Percentiles rank a stretch among this genome's conserved stretches.
Conservation (phyloP, 257 asterid species). For the Solanum neorickii region DNA sequence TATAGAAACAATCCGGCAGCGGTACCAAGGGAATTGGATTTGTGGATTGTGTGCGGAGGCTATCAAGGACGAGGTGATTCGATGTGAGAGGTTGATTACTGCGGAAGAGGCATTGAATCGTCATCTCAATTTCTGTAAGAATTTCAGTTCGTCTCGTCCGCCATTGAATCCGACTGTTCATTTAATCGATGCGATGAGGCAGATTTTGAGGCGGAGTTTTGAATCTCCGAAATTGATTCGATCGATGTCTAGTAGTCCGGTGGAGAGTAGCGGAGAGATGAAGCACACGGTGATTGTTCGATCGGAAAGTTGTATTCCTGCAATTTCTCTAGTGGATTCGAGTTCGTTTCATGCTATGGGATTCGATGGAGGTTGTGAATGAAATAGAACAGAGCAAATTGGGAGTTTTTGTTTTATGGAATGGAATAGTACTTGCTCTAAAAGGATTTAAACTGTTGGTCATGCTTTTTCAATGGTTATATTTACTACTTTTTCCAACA, state of each 20-base stretch:
- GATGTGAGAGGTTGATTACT: slow-evolving; percentile 49
- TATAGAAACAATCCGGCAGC: slow-evolving; percentile 44
- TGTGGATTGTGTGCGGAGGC: slow-evolving; percentile 97
- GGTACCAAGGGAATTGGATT: slow-evolving; percentile 88
- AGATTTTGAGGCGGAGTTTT: slow-evolving; percentile 44
- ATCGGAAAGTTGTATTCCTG: slow-evolving; percentile 45
- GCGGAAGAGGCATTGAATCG: slow-evolving; percentile 68
- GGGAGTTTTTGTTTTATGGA: background rate
- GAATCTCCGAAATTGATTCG: slow-evolving; percentile 22
- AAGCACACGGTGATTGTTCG: slow-evolving; percentile 12
- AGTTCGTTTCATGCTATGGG: slow-evolving; percentile 4
- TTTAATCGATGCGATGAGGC: slow-evolving; percentile 56
- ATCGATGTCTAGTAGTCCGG: slow-evolving; percentile 40
- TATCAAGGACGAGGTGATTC: slow-evolving; percentile 57
- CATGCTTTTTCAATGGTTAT: background rate
- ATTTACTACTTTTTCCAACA: background rate
- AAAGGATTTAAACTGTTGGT: background rate
- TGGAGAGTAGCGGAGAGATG: background rate
- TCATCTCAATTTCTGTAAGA: slow-evolving; percentile 52
- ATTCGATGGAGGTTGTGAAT: slow-evolving; percentile 10
- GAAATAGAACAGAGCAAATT: background rate
- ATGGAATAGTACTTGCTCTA: background rate
- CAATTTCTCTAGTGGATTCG: slow-evolving; percentile 29
- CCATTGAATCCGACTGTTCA: slow-evolving; percentile 45
- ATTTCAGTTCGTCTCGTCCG: slow-evolving; percentile 49